Evolutionary conservation across 352 stramenopile genomes (phyloP).

Genomic region (Phytopythium oedochilum): DNA sequence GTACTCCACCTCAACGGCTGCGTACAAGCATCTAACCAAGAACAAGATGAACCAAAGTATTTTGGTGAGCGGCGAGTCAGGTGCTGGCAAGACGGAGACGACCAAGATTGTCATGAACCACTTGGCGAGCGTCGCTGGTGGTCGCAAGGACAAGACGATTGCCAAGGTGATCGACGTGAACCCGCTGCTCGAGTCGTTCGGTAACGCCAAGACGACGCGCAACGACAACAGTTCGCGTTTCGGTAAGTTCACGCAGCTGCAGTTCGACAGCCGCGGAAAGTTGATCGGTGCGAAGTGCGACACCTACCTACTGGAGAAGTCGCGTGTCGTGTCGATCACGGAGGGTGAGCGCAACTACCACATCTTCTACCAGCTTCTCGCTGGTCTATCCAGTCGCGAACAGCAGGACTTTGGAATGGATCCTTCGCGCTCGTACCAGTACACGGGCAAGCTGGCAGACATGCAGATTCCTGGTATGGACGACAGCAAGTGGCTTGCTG

Average conservation of each 20-base stretch:
- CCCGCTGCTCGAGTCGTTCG: conserved; percentile 91
- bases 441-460: conserved; percentile 61
- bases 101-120: conserved; percentile 95
- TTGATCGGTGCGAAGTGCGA: conserved; percentile 86
- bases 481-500: conserved; percentile 77
- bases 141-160: conserved; percentile 86
- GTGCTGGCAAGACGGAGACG: conserved; percentile 95
- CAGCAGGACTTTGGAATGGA: conserved; percentile 64
- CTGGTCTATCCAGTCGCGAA: conserved; percentile 50
- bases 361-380: conserved; percentile 96
- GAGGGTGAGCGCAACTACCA: conserved; percentile 98
- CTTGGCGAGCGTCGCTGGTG: conserved; percentile 74
- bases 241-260: conserved; percentile 88
- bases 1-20: conserved; percentile 83
- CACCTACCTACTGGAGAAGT: conserved; percentile 97
- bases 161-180: conserved; percentile 91
- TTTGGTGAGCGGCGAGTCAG: conserved; percentile 83
- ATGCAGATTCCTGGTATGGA: conserved; percentile 86
- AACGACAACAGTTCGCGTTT: conserved; percentile 93
- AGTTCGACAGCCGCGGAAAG: conserved; percentile 78
- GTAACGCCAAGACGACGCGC: conserved; percentile 92
- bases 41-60: conserved; percentile 85
- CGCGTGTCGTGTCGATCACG: conserved; percentile 91
- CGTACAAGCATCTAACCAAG: conserved; percentile 82
- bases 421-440: conserved; percentile 59